Evolutionary conservation across 2,329 filamentous ascomycete species (phyloP).

Genomic region (Chalaropsis thielavioides): DNA sequence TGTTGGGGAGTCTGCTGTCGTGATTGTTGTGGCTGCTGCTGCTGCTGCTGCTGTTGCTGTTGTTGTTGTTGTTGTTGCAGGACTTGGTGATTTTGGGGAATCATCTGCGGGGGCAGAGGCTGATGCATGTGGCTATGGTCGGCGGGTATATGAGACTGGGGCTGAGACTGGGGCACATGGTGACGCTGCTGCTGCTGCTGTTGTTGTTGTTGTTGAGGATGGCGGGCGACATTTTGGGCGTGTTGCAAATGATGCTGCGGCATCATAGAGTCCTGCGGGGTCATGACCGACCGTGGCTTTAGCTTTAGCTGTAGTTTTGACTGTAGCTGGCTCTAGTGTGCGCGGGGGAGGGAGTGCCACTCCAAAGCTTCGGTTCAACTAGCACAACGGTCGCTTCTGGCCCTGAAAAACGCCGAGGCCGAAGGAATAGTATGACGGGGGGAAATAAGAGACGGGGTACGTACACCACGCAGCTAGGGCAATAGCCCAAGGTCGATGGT

Average conservation of each 20-base stretch:
- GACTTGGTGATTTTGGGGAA: constrained; percentile 7
- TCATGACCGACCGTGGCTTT: constrained; percentile 5
- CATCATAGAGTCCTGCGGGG: constrained; percentile 5
- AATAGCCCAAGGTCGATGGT: not conserved
- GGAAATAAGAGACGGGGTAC: not conserved
- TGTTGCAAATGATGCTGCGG: constrained; percentile 22
- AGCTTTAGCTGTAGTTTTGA: not conserved
- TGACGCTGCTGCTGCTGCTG: constrained; percentile 21
- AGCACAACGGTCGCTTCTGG: constrained; percentile 7
- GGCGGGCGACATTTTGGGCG: constrained; percentile 7
- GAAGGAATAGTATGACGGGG: not conserved
- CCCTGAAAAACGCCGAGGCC: not conserved
- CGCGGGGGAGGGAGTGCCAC: too few species aligned
- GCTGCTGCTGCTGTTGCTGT: constrained; percentile 3
- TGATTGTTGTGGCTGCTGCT: constrained; percentile 1
- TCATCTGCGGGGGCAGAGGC: not conserved
- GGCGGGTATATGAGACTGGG: not conserved
- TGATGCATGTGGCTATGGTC: constrained; percentile 5
- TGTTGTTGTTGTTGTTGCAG: not conserved
- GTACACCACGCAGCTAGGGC: not conserved
- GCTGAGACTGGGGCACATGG: constrained; percentile 2
- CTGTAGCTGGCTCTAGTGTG: not conserved
- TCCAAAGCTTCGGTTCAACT: constrained; percentile 1
- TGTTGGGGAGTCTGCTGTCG: constrained; percentile 11
- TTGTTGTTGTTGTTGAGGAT: constrained; percentile 18